These are phyloP conservation scores for Suillus lakei DNA, from an alignment of 768 basidiomycete genomes.

Conservation along the genomic window DNA sequence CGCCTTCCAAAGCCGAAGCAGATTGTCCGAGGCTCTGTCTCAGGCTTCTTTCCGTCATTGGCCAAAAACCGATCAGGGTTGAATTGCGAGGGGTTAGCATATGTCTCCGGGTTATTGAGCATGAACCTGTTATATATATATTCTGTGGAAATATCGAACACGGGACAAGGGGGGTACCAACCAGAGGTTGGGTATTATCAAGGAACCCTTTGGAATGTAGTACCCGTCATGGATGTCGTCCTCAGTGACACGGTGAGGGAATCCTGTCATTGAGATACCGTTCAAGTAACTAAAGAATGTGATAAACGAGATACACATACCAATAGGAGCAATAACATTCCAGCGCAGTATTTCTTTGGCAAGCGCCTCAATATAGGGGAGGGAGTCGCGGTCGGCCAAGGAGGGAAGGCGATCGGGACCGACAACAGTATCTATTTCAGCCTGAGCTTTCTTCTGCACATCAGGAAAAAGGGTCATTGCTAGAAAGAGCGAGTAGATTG, in stretches of 20 bases:
- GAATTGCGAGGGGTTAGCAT: constrained; percentile 58
- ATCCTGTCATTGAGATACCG: constrained; percentile 12
- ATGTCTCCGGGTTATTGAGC: constrained; percentile 40
- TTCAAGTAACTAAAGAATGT: constrained; percentile 49
- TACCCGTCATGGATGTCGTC: constrained; percentile 67
- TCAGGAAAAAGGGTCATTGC: constrained; percentile 63
- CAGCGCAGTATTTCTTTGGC: constrained; percentile 59
- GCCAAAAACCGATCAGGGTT: constrained; percentile 65
- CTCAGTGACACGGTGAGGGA: constrained; percentile 56
- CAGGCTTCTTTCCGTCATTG: constrained; percentile 37
- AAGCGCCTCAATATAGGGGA: constrained; percentile 67
- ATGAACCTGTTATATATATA: constrained; percentile 31
- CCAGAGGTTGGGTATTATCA: constrained; percentile 31
- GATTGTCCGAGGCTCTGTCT: constrained; percentile 61
- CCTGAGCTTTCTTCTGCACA: constrained; percentile 60
- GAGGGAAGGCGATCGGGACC: constrained; percentile 65
- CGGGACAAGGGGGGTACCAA: constrained; percentile 17
- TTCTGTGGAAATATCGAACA: constrained; percentile 4
- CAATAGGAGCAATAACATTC: constrained; percentile 42
- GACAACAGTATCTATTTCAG: constrained; percentile 63
- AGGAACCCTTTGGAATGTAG: constrained; percentile 55
- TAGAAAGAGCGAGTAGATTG: constrained; percentile 64
- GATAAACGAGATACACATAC: constrained; percentile 48
- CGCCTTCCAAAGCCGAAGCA: constrained; percentile 78
- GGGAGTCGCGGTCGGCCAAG: constrained; percentile 58